A percentile compares a stretch with the other conserved stretches of the same genome.
Conservation (phyloP, 1,284 basidiomycete species). For the Trametes polyzona region DNA sequence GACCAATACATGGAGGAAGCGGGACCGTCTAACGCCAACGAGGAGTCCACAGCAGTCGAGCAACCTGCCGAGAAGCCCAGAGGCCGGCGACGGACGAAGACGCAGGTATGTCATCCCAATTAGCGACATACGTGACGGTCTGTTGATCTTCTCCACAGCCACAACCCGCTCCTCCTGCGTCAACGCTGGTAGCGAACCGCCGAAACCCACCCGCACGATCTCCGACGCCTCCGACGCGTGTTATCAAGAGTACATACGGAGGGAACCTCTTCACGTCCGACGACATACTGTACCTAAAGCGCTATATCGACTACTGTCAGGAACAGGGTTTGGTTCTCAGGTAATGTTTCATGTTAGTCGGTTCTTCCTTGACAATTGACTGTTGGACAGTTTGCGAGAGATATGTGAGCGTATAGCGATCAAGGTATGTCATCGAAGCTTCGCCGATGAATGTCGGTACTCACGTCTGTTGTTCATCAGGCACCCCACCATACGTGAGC, state of each 20-base stretch:
- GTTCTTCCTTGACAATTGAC: background rate
- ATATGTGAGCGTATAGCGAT: conserved; percentile 83
- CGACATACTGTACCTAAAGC: conserved; percentile 77
- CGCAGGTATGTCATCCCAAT: conserved; percentile 45
- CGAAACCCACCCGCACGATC: conserved; percentile 72
- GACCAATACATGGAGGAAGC: conserved; percentile 54
- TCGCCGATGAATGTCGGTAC: no score
- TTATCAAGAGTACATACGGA: conserved; percentile 85
- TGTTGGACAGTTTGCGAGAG: conserved; percentile 62
- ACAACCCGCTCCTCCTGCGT: conserved; percentile 64
- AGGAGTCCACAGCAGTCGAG: conserved; percentile 35
- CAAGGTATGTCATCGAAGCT: conserved; percentile 50
- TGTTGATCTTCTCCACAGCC: conserved; percentile 33
- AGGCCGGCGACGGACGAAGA: conserved; percentile 66
- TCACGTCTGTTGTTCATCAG: conserved; percentile 37
- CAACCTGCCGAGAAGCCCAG: conserved; percentile 45
- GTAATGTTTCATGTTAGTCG: conserved; percentile 36
- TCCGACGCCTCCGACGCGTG: conserved; percentile 75
- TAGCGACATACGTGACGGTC: background rate
- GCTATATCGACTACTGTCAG: conserved; percentile 85
- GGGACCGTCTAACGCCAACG: conserved; percentile 45
- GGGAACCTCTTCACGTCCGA: conserved; percentile 83
- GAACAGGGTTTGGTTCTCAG: conserved; percentile 80
- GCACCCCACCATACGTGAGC: conserved; percentile 83
- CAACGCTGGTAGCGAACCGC: conserved; percentile 63